Conservation (phyloP, 805 yeast species). For the Nakazawaea anatomiae region DNA sequence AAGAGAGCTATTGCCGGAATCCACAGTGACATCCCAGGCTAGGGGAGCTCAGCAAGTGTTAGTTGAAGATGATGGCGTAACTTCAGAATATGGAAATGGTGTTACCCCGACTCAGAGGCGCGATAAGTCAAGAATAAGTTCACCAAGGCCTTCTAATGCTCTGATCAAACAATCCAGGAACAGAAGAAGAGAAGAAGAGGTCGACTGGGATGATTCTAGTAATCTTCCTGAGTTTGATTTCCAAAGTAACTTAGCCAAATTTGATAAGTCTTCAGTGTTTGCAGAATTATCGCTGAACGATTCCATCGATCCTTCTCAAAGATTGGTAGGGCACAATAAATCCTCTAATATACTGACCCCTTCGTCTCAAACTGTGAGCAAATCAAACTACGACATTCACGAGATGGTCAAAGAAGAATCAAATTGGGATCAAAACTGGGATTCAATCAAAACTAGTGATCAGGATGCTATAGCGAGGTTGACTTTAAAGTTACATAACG, state of each 20-base stretch:
- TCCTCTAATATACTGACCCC: constrained; percentile 16
- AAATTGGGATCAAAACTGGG: constrained; percentile 51
- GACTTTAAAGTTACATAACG: constrained; percentile 8
- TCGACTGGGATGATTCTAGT: constrained; percentile 45
- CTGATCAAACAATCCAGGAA: constrained; percentile 2
- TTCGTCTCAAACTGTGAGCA: constrained; percentile 12
- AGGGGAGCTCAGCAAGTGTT: too few species aligned
- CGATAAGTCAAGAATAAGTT: constrained; percentile 4
- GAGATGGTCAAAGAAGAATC: constrained; percentile 62
- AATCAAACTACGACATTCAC: constrained; percentile 54
- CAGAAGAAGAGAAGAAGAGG: constrained; percentile 25
- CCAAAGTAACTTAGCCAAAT: constrained; percentile 71
- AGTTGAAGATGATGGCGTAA: too few species aligned
- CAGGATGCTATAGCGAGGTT: constrained; percentile 9
- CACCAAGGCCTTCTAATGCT: constrained; percentile 2
- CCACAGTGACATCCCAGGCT: neutral
- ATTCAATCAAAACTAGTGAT: constrained; percentile 22
- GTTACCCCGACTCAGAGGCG: constrained; percentile 12
- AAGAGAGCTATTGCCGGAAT: constrained; percentile 6
- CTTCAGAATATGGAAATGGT: neutral
- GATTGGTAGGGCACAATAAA: constrained; percentile 75
- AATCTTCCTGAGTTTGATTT: constrained; percentile 70
- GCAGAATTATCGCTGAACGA: constrained; percentile 69
- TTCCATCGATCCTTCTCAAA: constrained; percentile 46
- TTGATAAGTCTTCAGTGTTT: constrained; percentile 76